Evolutionary conservation across 108 stramenopile genomes (phyloP), one percentile per base, ranked within the genome.

Genomic region (Asterionellopsis glacialis): DNA sequence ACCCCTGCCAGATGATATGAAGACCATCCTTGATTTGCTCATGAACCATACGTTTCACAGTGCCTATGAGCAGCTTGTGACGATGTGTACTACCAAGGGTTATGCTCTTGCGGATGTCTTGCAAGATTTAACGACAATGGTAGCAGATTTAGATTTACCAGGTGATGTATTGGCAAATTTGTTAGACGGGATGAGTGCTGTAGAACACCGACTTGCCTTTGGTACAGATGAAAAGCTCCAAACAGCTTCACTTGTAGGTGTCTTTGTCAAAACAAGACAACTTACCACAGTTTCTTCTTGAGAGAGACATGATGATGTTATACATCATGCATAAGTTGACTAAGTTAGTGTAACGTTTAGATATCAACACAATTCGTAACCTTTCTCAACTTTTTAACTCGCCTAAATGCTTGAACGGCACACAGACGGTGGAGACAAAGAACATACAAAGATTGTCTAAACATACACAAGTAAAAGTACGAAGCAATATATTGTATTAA

Each of bases 171-270:
- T 93, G 71, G 86, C 73, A 22, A 72, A 55, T 23, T 58, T 93
- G 54, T 57, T 93, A 64, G 85, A 88, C 63, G 87, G 85, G 26
- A 85, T 93, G 81, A 84, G 83, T 68, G 55, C 65, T 45, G 83
- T 93, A 11, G 91, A 93, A 69, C 67, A 84, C 71, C 73, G 91
- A 16, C 59, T 93, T 59, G 87, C 87, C 9, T 80, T 74, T 53
- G 91, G 88, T 15, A 85, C 85, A 0, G 84, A 85, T 55, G 87
- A 93, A 67, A 75, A 73, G 58, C 70, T 93, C 63, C 91, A 93
- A 57, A 74, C 76, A 11, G 87, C 87, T 27, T 80, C 83, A 1
- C 69, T 93, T 47, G 88, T 93, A 24, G 87, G 87, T 9, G 85
- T 86, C 0, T 88, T 93, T 78, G 74, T 82, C 1, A 67, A 84